A percentile compares a stretch with the other conserved stretches of the same genome.
Conservation (phyloP, 495 filamentous ascomycete genomes). For the Chaetomium cochliodes region DNA sequence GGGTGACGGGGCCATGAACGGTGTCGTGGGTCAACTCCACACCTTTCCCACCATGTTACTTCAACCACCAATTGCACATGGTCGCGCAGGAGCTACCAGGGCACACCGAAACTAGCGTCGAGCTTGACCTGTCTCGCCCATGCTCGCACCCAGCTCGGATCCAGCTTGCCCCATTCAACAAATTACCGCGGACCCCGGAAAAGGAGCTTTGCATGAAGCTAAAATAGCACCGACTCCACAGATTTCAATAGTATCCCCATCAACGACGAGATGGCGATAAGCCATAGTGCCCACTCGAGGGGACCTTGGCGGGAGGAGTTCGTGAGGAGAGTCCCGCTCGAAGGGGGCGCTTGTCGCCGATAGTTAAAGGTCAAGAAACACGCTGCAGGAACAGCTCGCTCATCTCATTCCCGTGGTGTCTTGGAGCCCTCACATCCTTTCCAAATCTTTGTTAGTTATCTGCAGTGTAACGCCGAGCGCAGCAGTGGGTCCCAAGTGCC, state of each 20-base stretch:
- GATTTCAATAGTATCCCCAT: too few relatives aligned
- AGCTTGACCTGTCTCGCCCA: too few relatives aligned
- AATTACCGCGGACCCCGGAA: background rate
- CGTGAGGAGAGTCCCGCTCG: background rate
- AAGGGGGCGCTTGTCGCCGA: background rate
- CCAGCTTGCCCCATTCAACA: too few relatives aligned
- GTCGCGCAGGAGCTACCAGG: background rate
- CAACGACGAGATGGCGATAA: conserved; percentile 6
- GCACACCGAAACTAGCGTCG: too few relatives aligned
- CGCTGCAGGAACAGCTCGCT: background rate
- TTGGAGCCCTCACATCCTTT: background rate
- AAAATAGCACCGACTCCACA: background rate
- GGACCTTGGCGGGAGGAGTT: background rate
- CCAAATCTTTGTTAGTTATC: background rate
- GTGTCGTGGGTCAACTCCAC: background rate
- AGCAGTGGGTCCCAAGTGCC: too few relatives aligned
- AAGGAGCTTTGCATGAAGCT: background rate
- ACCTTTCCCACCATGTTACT: background rate
- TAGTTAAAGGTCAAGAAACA: background rate
- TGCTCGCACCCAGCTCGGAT: too few relatives aligned
- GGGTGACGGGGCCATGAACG: background rate
- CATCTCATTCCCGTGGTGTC: too few relatives aligned
- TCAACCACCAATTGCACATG: background rate
- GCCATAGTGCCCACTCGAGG: background rate
- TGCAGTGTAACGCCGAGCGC: too few relatives aligned